Evolutionary conservation across 2,329 filamentous ascomycete species (phyloP).

Genomic region (Xylaria sp.): DNA sequence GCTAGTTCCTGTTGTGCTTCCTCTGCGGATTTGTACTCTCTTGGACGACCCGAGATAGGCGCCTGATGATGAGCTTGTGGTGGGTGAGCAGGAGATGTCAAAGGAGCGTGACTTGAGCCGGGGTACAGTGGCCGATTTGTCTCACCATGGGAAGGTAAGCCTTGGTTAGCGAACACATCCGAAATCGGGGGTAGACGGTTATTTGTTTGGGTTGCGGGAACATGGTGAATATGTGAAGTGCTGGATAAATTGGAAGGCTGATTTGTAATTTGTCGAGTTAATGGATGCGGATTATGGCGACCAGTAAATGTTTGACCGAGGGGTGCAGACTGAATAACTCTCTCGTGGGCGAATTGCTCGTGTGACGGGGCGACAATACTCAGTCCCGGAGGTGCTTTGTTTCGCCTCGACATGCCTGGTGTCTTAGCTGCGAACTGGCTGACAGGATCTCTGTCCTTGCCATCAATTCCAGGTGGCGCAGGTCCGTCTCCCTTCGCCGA

Average conservation of each 20-base stretch:
- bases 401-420: conserved; percentile 71
- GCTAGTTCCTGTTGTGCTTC: conserved; percentile 91
- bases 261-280: conserved; percentile 79
- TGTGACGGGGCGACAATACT: conserved; percentile 96
- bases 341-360: conserved; percentile 88
- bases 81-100: conserved; percentile 80
- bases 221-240: conserved; percentile 88
- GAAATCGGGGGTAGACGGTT: conserved; percentile 93
- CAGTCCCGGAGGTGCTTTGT: conserved; percentile 85
- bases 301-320: conserved; percentile 95
- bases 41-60: conserved; percentile 66
- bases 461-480: conserved; percentile 59
- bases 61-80: conserved; percentile 55
- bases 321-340: conserved; percentile 95
- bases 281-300: conserved; percentile 76
- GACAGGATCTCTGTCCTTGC: conserved; percentile 58
- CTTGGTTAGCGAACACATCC: conserved; percentile 84
- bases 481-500: conserved; percentile 79
- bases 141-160: conserved; percentile 68
- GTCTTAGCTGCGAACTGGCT: conserved; percentile 68
- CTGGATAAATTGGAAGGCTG: conserved; percentile 82
- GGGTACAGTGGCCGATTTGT: conserved; percentile 59
- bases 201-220: conserved; percentile 84
- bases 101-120: conserved; percentile 67
- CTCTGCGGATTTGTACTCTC: conserved; percentile 94